phyloP scores from a whole-genome alignment of 495 filamentous ascomycete species.

The Hyaloscypha hepaticicola region DNA sequence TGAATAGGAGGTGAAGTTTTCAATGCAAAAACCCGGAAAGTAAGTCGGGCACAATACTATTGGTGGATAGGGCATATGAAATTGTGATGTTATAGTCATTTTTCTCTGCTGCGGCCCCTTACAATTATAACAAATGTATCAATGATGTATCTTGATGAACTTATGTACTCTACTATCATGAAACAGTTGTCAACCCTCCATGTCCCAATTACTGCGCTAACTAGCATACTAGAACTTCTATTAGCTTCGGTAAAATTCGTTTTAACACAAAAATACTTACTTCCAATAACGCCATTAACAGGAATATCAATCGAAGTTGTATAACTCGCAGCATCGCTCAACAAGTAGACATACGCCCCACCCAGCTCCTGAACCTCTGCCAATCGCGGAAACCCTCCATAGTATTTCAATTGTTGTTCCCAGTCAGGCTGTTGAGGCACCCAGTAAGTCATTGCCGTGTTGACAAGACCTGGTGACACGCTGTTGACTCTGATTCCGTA shows the following conservation, averaged over 20 bases:
- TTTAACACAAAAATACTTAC: neutral
- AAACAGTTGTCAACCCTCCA: neutral
- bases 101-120: too few relatives aligned
- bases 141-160: too few relatives aligned
- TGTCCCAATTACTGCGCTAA: too few relatives aligned
- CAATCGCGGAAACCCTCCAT: conserved; percentile 14
- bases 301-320: conserved; percentile 24
- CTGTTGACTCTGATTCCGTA: conserved; percentile 78
- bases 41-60: too few relatives aligned
- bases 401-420: conserved; percentile 27
- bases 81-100: too few relatives aligned
- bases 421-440: conserved; percentile 59
- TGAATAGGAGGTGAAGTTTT: too few relatives aligned
- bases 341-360: conserved; percentile 23
- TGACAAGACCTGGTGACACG: conserved; percentile 75
- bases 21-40: too few relatives aligned
- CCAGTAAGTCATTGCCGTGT: conserved; percentile 78
- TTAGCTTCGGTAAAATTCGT: neutral
- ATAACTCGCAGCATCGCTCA: conserved; percentile 24
- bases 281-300: conserved; percentile 18
- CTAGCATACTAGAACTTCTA: neutral
- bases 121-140: too few relatives aligned
- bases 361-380: conserved; percentile 18
- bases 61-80: too few relatives aligned
- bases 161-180: too few relatives aligned